Evolutionary conservation across 805 yeast species (phyloP).

Genomic region (Pichia thaimueangensis): DNA sequence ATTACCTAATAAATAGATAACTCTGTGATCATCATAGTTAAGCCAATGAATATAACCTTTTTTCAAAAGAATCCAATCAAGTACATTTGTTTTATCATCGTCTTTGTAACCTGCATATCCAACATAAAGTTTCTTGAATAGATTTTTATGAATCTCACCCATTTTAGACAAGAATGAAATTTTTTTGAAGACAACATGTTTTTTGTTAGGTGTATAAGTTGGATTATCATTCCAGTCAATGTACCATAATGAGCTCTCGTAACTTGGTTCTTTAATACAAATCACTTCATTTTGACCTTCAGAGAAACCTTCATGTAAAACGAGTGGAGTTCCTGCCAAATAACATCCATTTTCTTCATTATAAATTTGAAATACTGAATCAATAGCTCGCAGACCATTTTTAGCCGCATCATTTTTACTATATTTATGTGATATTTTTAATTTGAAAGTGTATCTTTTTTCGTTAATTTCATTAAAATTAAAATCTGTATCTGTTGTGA

Average conservation of each 20-base stretch:
- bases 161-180: conserved; percentile 46
- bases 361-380: conserved; percentile 61
- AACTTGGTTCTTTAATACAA: conserved; percentile 70
- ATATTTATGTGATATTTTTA: conserved; percentile 43
- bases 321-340: conserved; percentile 64
- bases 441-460: conserved; percentile 60
- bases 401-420: conserved; percentile 29
- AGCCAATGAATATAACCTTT: conserved; percentile 58
- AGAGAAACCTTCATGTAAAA: conserved; percentile 45
- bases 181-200: conserved; percentile 25
- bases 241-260: conserved; percentile 64
- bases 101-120: conserved; percentile 3
- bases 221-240: conserved; percentile 65
- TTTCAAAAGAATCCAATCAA: conserved; percentile 53
- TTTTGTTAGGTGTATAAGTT: conserved; percentile 29
- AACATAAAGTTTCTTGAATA: conserved; percentile 37
- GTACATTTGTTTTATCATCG: background rate
- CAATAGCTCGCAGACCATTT: conserved; percentile 45
- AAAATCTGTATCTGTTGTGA: conserved; percentile 33
- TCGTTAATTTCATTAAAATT: background rate
- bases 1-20: conserved; percentile 62
- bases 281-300: conserved; percentile 94
- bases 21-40: conserved; percentile 29
- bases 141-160: conserved; percentile 48
- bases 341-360: conserved; percentile 66